Percentiles rank a stretch among this genome's conserved stretches.
phyloP scores from a whole-genome alignment of 306 rosid species.

The Prunus fruticosa region DNA sequence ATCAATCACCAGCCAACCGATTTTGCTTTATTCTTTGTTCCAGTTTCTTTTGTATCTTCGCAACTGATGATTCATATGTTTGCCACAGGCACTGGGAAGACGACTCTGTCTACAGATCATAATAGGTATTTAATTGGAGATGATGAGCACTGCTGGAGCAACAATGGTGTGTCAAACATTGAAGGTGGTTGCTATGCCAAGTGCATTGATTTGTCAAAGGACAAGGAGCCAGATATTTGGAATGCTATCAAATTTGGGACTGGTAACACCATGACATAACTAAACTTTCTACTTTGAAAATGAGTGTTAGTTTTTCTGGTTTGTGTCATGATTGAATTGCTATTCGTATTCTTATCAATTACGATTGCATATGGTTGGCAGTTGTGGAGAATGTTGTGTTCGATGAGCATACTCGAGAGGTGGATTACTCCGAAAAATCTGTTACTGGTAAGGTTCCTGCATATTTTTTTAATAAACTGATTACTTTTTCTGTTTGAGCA shows the following conservation, averaged over 20 bases:
- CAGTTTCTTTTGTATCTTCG: background rate
- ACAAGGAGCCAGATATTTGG: constrained; percentile 89
- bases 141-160: constrained; percentile 89
- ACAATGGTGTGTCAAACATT: constrained; percentile 77
- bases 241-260: constrained; percentile 90
- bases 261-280: constrained; percentile 32
- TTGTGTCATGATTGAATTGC: background rate
- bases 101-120: constrained; percentile 80
- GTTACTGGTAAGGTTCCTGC: constrained; percentile 59
- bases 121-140: constrained; percentile 80
- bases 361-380: constrained; percentile 29
- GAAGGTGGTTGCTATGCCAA: constrained; percentile 99
- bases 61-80: background rate
- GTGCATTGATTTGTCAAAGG: constrained; percentile 77
- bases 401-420: constrained; percentile 75
- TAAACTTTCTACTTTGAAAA: background rate
- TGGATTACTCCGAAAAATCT: constrained; percentile 76
- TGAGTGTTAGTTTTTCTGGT: background rate
- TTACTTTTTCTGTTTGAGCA: background rate
- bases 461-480: background rate
- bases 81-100: constrained; percentile 75
- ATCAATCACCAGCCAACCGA: background rate
- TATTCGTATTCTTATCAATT: background rate
- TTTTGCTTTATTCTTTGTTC: background rate
- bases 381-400: constrained; percentile 89